Conservation (phyloP, 768 basidiomycete species). For the Pulveroboletus frians region DNA sequence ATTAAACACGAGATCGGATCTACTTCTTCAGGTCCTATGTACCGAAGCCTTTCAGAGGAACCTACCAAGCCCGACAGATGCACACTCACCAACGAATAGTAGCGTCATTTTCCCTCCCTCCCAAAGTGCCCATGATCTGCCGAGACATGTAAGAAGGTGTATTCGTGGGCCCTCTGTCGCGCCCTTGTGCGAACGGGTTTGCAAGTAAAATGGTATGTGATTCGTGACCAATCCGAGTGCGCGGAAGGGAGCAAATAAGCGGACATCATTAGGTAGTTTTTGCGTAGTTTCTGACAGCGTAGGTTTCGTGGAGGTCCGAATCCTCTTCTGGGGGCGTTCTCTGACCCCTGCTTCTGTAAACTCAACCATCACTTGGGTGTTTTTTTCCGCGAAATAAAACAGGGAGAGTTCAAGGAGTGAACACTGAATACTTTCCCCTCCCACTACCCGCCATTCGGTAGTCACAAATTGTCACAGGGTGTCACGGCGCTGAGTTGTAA, state of each 20-base stretch:
- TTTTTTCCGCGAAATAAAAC: background rate
- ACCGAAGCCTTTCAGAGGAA: conserved; percentile 3
- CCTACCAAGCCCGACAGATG: background rate
- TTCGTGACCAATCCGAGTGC: conserved; percentile 94
- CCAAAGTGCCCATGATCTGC: conserved; percentile 92
- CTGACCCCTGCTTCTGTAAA: conserved; percentile 11
- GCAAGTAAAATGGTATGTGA: conserved; percentile 81
- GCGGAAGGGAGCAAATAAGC: conserved; percentile 87
- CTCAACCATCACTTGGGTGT: conserved; percentile 14
- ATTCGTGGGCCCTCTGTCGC: conserved; percentile 78
- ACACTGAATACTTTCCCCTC: background rate
- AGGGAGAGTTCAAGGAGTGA: too few relatives aligned
- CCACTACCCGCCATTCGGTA: too few relatives aligned
- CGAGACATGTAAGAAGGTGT: conserved; percentile 82
- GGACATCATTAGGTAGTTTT: conserved; percentile 19
- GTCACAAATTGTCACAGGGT: too few relatives aligned
- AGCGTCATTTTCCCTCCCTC: conserved; percentile 90
- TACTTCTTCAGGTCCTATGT: conserved; percentile 73
- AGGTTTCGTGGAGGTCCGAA: conserved; percentile 8
- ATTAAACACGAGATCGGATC: conserved; percentile 69
- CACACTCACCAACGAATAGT: conserved; percentile 81
- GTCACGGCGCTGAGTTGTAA: too few relatives aligned
- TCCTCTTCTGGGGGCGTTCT: conserved; percentile 25
- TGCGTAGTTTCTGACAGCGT: background rate
- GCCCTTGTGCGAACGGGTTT: conserved; percentile 80